phyloP scores from a whole-genome alignment of 768 basidiomycete species.

The Hygrophorus pudorinus region DNA sequence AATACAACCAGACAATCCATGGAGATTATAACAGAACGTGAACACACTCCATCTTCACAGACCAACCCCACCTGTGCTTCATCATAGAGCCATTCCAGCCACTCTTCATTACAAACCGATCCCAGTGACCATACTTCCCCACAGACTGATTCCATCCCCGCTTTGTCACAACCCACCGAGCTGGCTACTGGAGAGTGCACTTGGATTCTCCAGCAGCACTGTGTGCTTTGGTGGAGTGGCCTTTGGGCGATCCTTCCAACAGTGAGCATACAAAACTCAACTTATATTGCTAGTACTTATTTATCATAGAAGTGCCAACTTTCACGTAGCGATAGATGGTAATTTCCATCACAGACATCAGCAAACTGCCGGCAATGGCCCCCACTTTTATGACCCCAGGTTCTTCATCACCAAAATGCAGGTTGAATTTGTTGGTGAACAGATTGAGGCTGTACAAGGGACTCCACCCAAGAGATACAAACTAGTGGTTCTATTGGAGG shows the following conservation, averaged over 20 bases:
- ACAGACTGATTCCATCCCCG: too few species aligned
- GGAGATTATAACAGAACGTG: too few species aligned
- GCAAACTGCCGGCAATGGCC: conserved; percentile 19
- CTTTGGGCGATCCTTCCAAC: conserved; percentile 11
- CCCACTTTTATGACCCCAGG: too few species aligned
- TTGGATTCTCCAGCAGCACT: conserved; percentile 17
- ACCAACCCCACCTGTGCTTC: too few species aligned
- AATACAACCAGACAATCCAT: too few species aligned
- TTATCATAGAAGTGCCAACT: not conserved
- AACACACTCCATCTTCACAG: too few species aligned
- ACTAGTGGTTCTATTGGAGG: conserved; percentile 19
- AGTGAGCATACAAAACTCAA: conserved; percentile 7
- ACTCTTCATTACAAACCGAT: too few species aligned
- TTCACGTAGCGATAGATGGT: conserved; percentile 11
- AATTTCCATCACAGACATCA: conserved; percentile 31
- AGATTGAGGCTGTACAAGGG: conserved; percentile 17
- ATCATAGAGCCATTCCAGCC: too few species aligned
- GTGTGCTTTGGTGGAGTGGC: conserved; percentile 17
- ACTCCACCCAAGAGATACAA: conserved; percentile 1
- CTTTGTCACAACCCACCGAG: not conserved
- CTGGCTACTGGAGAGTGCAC: not conserved
- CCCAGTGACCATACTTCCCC: too few species aligned
- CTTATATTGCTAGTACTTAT: not conserved
- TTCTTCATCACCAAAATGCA: conserved; percentile 22
- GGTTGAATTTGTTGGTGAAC: conserved; percentile 21